Evolutionary conservation across 148 eudicot genomes (phyloP).

Genomic region (Cornus florida): DNA sequence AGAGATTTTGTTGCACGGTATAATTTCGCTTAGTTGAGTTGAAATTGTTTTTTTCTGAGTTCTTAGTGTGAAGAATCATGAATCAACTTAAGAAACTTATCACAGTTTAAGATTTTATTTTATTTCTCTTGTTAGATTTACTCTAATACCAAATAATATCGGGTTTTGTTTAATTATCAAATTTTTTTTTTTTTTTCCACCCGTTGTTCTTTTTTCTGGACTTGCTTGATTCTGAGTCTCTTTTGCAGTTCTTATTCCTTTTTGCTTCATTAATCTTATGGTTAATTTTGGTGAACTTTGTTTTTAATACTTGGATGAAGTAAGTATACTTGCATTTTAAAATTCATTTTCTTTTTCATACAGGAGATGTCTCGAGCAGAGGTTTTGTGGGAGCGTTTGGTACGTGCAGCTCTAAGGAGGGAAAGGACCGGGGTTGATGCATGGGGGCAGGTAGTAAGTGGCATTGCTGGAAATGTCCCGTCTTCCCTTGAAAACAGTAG

Average conservation of each 20-base stretch:
- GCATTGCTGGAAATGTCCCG: slow-evolving; percentile 91
- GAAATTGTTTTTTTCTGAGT: not conserved
- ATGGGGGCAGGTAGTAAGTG: slow-evolving; percentile 66
- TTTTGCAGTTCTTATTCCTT: not conserved
- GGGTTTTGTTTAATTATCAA: not conserved
- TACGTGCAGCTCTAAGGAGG: slow-evolving; percentile 81
- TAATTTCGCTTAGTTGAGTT: not conserved
- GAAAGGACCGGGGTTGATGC: slow-evolving; percentile 62
- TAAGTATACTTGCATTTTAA: not conserved
- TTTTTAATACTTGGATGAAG: not conserved
- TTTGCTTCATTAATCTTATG: not conserved
- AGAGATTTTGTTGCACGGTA: not conserved
- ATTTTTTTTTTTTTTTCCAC: too few species aligned
- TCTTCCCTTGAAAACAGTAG: slow-evolving; percentile 77
- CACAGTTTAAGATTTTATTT: not conserved
- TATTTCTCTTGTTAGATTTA: not conserved
- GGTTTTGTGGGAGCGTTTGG: slow-evolving; percentile 94
- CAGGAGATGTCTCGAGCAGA: slow-evolving; percentile 88
- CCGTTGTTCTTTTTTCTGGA: too few species aligned
- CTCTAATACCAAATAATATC: not conserved
- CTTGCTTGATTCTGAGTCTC: not conserved
- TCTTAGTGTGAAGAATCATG: not conserved
- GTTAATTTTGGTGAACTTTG: not conserved
- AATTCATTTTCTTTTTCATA: not conserved
- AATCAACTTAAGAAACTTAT: not conserved